phyloP scores from a whole-genome alignment of 1,139 yeast genomes.

The Waltiozyma sp. region DNA sequence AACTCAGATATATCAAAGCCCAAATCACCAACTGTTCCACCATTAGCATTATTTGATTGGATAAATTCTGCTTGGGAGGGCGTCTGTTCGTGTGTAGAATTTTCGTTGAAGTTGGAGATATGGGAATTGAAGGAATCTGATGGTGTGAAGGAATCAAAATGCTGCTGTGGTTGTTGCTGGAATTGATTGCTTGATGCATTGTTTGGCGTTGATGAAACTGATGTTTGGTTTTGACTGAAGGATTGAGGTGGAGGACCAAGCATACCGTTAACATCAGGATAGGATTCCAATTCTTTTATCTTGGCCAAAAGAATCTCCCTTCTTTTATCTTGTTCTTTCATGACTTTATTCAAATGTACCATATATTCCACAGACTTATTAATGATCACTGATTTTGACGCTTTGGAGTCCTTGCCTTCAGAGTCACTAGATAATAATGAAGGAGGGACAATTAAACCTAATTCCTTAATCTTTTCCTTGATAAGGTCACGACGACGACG shows the following conservation, averaged over 20 bases:
- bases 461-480: slow-evolving; percentile 63
- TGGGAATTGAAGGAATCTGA: not conserved
- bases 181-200: not conserved
- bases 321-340: slow-evolving; percentile 30
- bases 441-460: slow-evolving; percentile 65
- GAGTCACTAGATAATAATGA: slow-evolving; percentile 43
- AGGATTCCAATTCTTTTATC: slow-evolving; percentile 24
- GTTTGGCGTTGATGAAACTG: slow-evolving; percentile 1
- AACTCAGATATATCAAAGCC: not conserved
- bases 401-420: slow-evolving; percentile 54
- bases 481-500: slow-evolving; percentile 69
- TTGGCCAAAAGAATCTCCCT: slow-evolving; percentile 22
- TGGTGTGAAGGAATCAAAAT: not conserved
- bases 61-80: not conserved
- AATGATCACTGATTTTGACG: slow-evolving; percentile 61
- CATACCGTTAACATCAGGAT: slow-evolving; percentile 9
- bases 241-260: slow-evolving; percentile 4
- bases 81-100: not conserved
- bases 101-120: slow-evolving; percentile 1
- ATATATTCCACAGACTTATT: slow-evolving; percentile 63
- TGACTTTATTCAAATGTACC: slow-evolving; percentile 36
- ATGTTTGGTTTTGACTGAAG: not conserved
- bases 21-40: not conserved
- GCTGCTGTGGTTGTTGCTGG: slow-evolving; percentile 1
- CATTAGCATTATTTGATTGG: not conserved